Evolutionary conservation across 2,329 filamentous ascomycete genomes (phyloP).

Genomic region (Scedosporium apiospermum): DNA sequence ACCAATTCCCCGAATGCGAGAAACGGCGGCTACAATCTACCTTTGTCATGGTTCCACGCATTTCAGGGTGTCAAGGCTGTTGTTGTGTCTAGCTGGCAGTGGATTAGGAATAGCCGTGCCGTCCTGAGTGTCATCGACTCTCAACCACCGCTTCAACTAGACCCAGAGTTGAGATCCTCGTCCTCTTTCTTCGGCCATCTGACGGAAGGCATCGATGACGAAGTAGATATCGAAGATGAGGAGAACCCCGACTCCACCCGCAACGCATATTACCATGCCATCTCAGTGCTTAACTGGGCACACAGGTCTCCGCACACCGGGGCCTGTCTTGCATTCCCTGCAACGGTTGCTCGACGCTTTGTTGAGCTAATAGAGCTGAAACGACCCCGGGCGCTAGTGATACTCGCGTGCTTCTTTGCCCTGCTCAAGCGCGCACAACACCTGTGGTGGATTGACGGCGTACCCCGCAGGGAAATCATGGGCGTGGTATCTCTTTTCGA

Average conservation of each 20-base stretch:
- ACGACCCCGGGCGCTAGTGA: conserved; percentile 51
- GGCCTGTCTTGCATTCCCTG: conserved; percentile 53
- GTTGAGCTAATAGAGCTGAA: conserved; percentile 50
- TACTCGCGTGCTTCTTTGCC: conserved; percentile 58
- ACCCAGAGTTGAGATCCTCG: conserved; percentile 37
- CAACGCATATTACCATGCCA: conserved; percentile 49
- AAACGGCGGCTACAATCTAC: conserved; percentile 42
- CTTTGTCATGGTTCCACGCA: conserved; percentile 56
- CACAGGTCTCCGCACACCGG: conserved; percentile 50
- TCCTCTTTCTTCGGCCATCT: conserved; percentile 53
- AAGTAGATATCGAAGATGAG: conserved; percentile 30
- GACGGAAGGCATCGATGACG: conserved; percentile 47
- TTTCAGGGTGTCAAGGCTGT: conserved; percentile 60
- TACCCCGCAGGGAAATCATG: conserved; percentile 55
- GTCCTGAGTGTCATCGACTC: conserved; percentile 55
- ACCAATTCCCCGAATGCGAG: conserved; percentile 24
- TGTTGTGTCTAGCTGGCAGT: conserved; percentile 55
- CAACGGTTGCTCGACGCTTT: conserved; percentile 52
- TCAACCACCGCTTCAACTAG: conserved; percentile 51
- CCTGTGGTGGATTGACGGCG: conserved; percentile 62
- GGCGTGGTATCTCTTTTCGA: conserved; percentile 52
- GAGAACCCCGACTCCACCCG: conserved; percentile 21
- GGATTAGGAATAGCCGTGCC: conserved; percentile 46
- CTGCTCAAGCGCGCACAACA: conserved; percentile 51
- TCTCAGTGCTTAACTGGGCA: conserved; percentile 59